Evolutionary conservation across 2,329 filamentous ascomycete species (phyloP).

Genomic region (Beauveria brongniartii): DNA sequence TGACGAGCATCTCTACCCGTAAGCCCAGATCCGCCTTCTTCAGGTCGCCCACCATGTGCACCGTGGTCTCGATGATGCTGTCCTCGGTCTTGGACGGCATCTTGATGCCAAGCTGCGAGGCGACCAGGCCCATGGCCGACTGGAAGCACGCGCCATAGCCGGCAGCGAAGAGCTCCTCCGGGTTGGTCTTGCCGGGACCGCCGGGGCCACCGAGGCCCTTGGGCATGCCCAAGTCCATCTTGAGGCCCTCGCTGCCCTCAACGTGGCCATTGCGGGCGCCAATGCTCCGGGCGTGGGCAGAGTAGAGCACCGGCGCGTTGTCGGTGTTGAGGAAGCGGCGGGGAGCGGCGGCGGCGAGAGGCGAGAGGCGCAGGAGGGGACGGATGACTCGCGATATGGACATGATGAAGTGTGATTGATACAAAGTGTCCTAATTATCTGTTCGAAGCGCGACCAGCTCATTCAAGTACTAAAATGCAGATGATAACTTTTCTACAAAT

Average conservation of each 20-base stretch:
- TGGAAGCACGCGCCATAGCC: slow-evolving; percentile 41
- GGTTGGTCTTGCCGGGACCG: slow-evolving; percentile 34
- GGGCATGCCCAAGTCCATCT: slow-evolving; percentile 32
- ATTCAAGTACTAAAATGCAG: background rate
- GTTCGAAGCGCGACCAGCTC: background rate
- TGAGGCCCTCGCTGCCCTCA: slow-evolving; percentile 20
- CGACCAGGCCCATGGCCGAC: slow-evolving; percentile 36
- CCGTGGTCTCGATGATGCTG: slow-evolving; percentile 31
- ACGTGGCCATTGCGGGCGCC: slow-evolving; percentile 27
- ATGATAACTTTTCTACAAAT: background rate
- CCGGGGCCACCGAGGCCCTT: slow-evolving; percentile 33
- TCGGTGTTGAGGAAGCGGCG: slow-evolving; percentile 29
- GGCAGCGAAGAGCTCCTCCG: slow-evolving; percentile 39
- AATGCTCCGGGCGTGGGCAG: slow-evolving; percentile 28
- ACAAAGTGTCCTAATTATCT: background rate
- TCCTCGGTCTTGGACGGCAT: slow-evolving; percentile 30
- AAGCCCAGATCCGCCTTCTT: slow-evolving; percentile 36
- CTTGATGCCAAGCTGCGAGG: slow-evolving; percentile 29
- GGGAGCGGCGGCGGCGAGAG: background rate
- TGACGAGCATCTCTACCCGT: slow-evolving; percentile 34
- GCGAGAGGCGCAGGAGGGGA: background rate
- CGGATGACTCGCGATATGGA: background rate
- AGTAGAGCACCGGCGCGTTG: slow-evolving; percentile 29
- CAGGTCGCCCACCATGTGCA: slow-evolving; percentile 36
- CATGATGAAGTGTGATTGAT: background rate